Percentiles rank a stretch among this genome's conserved stretches.
Evolutionary conservation across 2,329 filamentous ascomycete genomes (phyloP).

Genomic region (Claviceps lovelessii): DNA sequence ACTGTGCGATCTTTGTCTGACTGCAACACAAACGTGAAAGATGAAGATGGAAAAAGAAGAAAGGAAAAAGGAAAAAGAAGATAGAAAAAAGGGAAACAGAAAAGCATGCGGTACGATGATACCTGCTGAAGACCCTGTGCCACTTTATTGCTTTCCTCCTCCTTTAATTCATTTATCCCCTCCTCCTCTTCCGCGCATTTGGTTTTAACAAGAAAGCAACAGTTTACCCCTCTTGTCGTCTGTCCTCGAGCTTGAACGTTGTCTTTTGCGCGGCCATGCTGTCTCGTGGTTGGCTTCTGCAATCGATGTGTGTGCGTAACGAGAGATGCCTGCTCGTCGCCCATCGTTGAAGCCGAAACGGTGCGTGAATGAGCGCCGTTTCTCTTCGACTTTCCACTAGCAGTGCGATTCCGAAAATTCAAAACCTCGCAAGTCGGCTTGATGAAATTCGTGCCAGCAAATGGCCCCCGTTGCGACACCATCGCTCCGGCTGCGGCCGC

Average conservation of each 20-base stretch:
- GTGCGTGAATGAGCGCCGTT: too few species aligned
- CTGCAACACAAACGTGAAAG: not conserved
- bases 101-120: not conserved
- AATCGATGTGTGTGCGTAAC: not conserved
- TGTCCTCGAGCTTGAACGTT: not conserved
- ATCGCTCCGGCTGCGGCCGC: slow-evolving; percentile 10
- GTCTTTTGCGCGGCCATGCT: not conserved
- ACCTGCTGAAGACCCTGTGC: not conserved
- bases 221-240: not conserved
- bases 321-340: not conserved
- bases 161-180: not conserved
- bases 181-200: not conserved
- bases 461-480: not conserved
- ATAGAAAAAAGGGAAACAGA: not conserved
- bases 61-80: too few species aligned
- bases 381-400: not conserved
- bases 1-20: not conserved
- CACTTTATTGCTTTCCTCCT: not conserved
- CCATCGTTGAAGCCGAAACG: not conserved
- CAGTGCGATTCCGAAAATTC: not conserved
- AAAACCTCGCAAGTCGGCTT: not conserved
- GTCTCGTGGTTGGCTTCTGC: not conserved
- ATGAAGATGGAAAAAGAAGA: not conserved
- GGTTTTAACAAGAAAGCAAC: too few species aligned
- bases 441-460: not conserved